A percentile compares a stretch with the other conserved stretches of the same genome.
phyloP scores from a whole-genome alignment of 805 yeast genomes.

The Hanseniaspora hatyaiensis region DNA sequence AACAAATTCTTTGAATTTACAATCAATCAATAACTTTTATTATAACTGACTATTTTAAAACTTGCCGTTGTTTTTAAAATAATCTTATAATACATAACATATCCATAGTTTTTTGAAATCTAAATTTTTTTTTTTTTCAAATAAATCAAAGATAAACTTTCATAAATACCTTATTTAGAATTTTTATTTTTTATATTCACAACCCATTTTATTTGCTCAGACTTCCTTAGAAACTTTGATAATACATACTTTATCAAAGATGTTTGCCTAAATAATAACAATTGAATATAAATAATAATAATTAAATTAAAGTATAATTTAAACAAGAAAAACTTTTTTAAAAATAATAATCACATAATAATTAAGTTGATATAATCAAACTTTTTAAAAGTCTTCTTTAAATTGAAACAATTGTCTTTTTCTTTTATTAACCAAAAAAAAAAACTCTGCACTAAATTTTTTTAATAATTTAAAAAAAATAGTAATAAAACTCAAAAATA shows the following conservation, averaged over 20 bases:
- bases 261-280: conserved; percentile 16
- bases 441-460: neutral
- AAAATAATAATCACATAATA: neutral
- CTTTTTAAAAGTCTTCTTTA: too few relatives aligned
- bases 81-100: too few relatives aligned
- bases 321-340: neutral
- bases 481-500: neutral
- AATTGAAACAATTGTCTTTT: neutral
- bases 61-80: too few relatives aligned
- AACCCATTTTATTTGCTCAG: neutral
- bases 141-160: neutral
- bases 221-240: conserved; percentile 9
- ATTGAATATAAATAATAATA: too few relatives aligned
- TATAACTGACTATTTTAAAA: too few relatives aligned
- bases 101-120: too few relatives aligned
- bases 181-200: too few relatives aligned
- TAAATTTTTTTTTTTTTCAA: too few relatives aligned
- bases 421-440: neutral
- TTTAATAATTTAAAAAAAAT: neutral
- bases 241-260: conserved; percentile 11
- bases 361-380: too few relatives aligned
- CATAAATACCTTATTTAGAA: neutral
- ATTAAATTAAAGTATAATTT: too few relatives aligned
- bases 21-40: too few relatives aligned
- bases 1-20: too few relatives aligned